Percentiles rank a stretch among this genome's conserved stretches.
phyloP scores from a whole-genome alignment of 2,329 filamentous ascomycete species.

The Calycina marina region DNA sequence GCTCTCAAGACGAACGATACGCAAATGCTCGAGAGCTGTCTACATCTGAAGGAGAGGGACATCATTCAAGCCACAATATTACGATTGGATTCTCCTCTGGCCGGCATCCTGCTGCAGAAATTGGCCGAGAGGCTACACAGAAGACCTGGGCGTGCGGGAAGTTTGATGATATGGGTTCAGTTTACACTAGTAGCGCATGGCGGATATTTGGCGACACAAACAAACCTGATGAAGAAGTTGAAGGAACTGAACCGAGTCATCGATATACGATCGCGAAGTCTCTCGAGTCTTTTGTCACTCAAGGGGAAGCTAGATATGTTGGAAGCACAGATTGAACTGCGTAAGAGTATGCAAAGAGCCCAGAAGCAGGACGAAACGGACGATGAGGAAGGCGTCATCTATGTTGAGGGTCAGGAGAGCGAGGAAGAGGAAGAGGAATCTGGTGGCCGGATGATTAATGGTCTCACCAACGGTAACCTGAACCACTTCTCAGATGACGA shows the following conservation, averaged over 20 bases:
- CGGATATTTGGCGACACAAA: constrained; percentile 74
- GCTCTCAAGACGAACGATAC: constrained; percentile 85
- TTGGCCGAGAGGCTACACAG: constrained; percentile 77
- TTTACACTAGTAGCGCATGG: constrained; percentile 89
- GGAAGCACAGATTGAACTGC: constrained; percentile 72
- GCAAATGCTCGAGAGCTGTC: constrained; percentile 79
- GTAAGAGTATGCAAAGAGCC: constrained; percentile 49
- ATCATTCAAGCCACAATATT: constrained; percentile 84
- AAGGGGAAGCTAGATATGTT: constrained; percentile 95
- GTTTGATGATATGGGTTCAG: constrained; percentile 88
- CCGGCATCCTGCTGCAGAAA: constrained; percentile 63
- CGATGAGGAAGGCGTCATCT: constrained; percentile 52
- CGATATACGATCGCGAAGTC: constrained; percentile 67
- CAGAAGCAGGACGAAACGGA: constrained; percentile 28
- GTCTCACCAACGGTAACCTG: constrained; percentile 11
- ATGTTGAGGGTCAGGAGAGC: constrained; percentile 62
- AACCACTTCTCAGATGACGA: constrained; percentile 16
- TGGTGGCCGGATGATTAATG: too few relatives aligned
- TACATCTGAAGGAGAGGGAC: constrained; percentile 61
- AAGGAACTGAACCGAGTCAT: constrained; percentile 72
- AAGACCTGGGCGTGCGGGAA: constrained; percentile 76
- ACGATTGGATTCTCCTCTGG: constrained; percentile 72
- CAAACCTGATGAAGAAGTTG: constrained; percentile 68
- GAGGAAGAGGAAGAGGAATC: constrained; percentile 44
- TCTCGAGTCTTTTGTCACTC: constrained; percentile 69